Base-by-base conservation (phyloP, 345 rosid genomes). In the Xanthoceras sorbifolium region DNA sequence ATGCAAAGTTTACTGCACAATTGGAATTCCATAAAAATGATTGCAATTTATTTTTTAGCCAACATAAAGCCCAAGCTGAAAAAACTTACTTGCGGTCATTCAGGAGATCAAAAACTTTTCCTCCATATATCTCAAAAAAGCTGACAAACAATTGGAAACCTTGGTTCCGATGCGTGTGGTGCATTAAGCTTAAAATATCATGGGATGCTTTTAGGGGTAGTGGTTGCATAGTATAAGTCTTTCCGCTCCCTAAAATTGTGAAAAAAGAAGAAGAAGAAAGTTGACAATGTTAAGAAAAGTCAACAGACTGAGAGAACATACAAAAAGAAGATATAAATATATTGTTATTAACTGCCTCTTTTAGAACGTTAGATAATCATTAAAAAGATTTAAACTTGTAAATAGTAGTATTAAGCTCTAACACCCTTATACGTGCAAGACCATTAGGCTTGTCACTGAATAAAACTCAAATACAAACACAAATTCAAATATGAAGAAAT, bases 201-300 rank as follows among this genome's bases (percentile, higher is more conserved):
- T 82, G 89, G 42, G 90, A 84, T 74, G 94, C 94, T 79, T 86
- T 90, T 26, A 90, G 75, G 75, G 94, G 94, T 77, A 90, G 67
- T 32, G 92, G 92, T 74, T 90, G 89, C 93, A 90, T 90, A 1
- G 93, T 88, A 60, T 82, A 90, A 7, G 93, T 90, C 81, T 90
- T 90, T 80, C 94, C 94, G 69, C 94, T 90, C 63, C 93, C 91
- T 89, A 83, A 32, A 81, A 9, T 57, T 50, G 55, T 4, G 4
- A 50, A 17, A 17, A 42, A 54, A 36, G 9, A 42, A 64, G 77
- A 62, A 61, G 2, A 57, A 38, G 22, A 60, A 66, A 70, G 38
- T 77, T 71, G 5, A 11, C 26, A 71, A 71, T 9, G 73, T 44
- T 64, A 36, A 67, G 44, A 61, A 14, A 31, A 52, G 18, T 22